These are phyloP conservation scores for Phaeotremella skinneri DNA, from an alignment of 768 basidiomycete genomes.

Conservation along the genomic window DNA sequence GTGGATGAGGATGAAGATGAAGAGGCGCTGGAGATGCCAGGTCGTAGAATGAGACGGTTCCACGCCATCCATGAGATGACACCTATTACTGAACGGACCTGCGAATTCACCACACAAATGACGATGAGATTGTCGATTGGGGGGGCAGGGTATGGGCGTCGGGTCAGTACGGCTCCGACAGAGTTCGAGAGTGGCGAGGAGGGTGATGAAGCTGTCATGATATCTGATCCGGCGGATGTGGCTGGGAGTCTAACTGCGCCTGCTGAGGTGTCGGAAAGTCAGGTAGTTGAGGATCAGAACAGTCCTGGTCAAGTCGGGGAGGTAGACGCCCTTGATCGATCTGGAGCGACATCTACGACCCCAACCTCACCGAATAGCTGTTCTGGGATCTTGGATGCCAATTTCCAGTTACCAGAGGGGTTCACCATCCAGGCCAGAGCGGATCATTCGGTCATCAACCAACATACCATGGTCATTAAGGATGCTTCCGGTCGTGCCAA, in stretches of 20 bases:
- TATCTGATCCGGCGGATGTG: slow-evolving; percentile 19
- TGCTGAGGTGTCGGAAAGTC: slow-evolving; percentile 51
- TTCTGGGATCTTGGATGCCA: slow-evolving; percentile 26
- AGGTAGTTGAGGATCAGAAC: too few relatives aligned
- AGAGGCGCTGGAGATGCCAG: slow-evolving; percentile 1
- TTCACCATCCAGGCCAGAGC: slow-evolving; percentile 44
- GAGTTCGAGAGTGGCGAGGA: slow-evolving; percentile 28
- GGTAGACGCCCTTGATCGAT: slow-evolving; percentile 1
- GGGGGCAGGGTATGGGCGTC: slow-evolving; percentile 55
- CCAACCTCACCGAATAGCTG: slow-evolving; percentile 16
- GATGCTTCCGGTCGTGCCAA: slow-evolving; percentile 12
- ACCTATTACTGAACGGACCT: slow-evolving; percentile 91
- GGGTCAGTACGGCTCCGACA: slow-evolving; percentile 26
- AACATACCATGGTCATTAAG: slow-evolving; percentile 33
- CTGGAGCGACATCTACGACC: slow-evolving; percentile 3
- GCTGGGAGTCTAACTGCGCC: slow-evolving; percentile 31
- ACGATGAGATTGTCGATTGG: slow-evolving; percentile 46
- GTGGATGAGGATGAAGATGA: slow-evolving; percentile 24
- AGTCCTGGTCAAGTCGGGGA: too few relatives aligned
- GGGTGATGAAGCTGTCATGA: slow-evolving; percentile 30
- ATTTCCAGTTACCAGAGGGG: slow-evolving; percentile 47
- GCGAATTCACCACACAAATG: slow-evolving; percentile 73
- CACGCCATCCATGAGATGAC: slow-evolving; percentile 73
- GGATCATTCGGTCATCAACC: slow-evolving; percentile 4
- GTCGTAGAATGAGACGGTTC: slow-evolving; percentile 54